Percentiles rank a stretch among this genome's conserved stretches.
These are phyloP conservation scores for Aspergillus brasiliensis DNA, from an alignment of 2,329 filamentous ascomycete genomes.

Conservation along the genomic window DNA sequence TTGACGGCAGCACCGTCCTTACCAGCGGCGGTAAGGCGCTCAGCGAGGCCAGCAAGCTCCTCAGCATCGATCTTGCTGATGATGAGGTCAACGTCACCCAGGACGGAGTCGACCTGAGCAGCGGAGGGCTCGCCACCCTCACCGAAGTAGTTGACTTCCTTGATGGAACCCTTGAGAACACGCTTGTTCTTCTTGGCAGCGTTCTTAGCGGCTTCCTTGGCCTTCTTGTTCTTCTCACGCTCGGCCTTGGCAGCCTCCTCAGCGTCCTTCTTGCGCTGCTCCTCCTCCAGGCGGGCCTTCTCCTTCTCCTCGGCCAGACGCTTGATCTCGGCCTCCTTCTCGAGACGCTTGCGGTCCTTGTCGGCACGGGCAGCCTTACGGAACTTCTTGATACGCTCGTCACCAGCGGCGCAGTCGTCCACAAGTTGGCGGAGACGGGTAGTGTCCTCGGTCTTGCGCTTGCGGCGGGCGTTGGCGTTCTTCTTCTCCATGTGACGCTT, in stretches of 20 bases:
- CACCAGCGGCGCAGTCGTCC: constrained; percentile 78
- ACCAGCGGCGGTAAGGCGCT: constrained; percentile 73
- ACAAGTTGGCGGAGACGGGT: constrained; percentile 85
- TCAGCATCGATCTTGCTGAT: constrained; percentile 88
- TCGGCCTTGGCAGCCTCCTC: constrained; percentile 84
- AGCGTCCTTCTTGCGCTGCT: constrained; percentile 75
- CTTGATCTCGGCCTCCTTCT: constrained; percentile 90
- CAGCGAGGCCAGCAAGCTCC: constrained; percentile 81
- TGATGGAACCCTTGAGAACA: constrained; percentile 87
- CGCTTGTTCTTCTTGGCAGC: constrained; percentile 99
- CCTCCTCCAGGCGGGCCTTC: constrained; percentile 81
- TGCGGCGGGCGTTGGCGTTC: constrained; percentile 95
- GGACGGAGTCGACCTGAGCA: constrained; percentile 75
- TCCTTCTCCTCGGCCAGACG: constrained; percentile 81
- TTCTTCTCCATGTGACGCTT: constrained; percentile 98
- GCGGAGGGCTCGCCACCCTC: constrained; percentile 70
- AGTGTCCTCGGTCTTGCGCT: constrained; percentile 99
- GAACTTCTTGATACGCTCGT: constrained; percentile 98
- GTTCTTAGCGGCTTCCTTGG: constrained; percentile 97
- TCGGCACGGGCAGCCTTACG: constrained; percentile 84
- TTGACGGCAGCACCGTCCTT: constrained; percentile 86
- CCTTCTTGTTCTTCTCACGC: constrained; percentile 86
- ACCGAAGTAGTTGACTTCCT: constrained; percentile 97
- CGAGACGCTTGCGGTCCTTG: constrained; percentile 93
- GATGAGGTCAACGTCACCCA: constrained; percentile 82